These are phyloP conservation scores for Hericium erinaceus DNA, from an alignment of 768 basidiomycete genomes.

Conservation along the genomic window DNA sequence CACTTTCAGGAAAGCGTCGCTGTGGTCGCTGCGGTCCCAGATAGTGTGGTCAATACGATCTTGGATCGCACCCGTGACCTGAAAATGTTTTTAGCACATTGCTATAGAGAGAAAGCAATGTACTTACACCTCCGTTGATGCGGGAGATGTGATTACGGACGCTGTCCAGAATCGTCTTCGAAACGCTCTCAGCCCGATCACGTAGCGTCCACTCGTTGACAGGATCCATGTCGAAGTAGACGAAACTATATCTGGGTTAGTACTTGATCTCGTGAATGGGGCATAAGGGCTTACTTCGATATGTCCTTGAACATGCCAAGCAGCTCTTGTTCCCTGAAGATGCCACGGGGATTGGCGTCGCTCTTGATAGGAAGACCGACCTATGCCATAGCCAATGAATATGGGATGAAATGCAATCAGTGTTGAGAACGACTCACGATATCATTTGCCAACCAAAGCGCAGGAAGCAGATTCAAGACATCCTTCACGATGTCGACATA, in stretches of 20 bases:
- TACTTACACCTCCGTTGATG: constrained; percentile 3
- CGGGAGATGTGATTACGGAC: constrained; percentile 13
- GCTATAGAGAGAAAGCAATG: background rate
- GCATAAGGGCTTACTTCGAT: constrained; percentile 1
- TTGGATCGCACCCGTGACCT: constrained; percentile 10
- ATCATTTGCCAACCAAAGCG: constrained; percentile 50
- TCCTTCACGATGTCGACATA: constrained; percentile 56
- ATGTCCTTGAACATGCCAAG: constrained; percentile 1
- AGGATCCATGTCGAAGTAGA: constrained; percentile 26
- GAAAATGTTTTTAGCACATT: background rate
- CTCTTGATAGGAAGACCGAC: constrained; percentile 11
- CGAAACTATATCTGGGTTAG: constrained; percentile 21
- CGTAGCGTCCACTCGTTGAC: constrained; percentile 25
- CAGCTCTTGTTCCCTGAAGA: constrained; percentile 5
- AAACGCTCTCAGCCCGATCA: constrained; percentile 19
- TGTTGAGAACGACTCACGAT: constrained; percentile 34
- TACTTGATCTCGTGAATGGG: background rate
- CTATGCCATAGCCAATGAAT: background rate
- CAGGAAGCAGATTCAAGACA: constrained; percentile 53
- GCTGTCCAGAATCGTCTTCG: constrained; percentile 18
- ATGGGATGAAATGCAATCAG: background rate
- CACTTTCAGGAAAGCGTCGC: constrained; percentile 9
- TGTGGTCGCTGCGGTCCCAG: constrained; percentile 14
- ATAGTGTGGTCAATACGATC: constrained; percentile 13
- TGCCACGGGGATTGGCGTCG: constrained; percentile 1